Base-by-base conservation (phyloP, 805 yeast genomes). In the Maudiozyma barnettii region DNA sequence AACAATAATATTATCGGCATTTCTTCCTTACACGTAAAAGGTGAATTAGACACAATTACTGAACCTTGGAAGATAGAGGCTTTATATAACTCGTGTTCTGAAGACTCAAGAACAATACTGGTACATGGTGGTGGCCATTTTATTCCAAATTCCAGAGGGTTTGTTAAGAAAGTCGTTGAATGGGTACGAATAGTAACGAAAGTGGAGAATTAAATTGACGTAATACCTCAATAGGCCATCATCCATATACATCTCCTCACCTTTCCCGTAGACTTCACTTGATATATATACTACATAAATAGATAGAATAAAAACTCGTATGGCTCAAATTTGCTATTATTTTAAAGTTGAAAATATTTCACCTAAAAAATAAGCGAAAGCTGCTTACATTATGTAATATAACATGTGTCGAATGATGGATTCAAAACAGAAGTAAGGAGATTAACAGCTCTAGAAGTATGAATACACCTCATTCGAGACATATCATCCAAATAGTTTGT, bases 111-210 rank as follows among this genome's bases (percentile, higher is more conserved):
- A 22, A 73, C 71, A 0, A 49, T 73, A 38, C 51, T 89, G 47
- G 82, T 76, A 52, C 99, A 93, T 62, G 90, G 95, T 2, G 99
- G 99, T 44, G 98, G 98, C 1, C 99, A 93, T 61, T 93, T 82
- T 59, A 95, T 91, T 35, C 99, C 99, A 13, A 88, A 86, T 58
- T 78, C 88, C 5, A 84, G 81, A 50, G 65, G 62, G 1, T 69
- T 68, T 47, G 59, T 67, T 4, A 53, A 54, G 31, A 66, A 69
- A 46, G 65, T 68, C 1, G 38, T 55, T 1, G 51, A 54, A 3
- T 71, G 74, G 75, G 54, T 71, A 3, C n/a, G 13, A 13, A 31
- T n/a, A 14, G 36, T 31, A 31, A 31, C 36, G n/a, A 7, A 31
- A 8, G 16, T 5, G 36, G n/a, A 31, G 5, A 14, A 31, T 14